Conservation (phyloP, 352 stramenopile genomes). For the Phytophthora pluvialis region DNA sequence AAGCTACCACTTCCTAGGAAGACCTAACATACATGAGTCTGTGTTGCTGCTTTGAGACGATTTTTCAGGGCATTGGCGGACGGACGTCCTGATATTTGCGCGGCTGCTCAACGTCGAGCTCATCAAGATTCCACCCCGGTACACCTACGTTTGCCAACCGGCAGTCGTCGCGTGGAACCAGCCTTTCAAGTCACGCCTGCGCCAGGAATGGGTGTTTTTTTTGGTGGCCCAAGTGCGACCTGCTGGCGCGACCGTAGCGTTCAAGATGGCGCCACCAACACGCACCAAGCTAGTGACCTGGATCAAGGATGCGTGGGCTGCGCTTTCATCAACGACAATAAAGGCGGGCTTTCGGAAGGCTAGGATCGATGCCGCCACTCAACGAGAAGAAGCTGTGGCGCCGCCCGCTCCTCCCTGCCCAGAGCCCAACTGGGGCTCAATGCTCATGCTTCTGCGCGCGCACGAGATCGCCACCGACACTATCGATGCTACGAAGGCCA, state of each 20-base stretch:
- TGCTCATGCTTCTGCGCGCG: neutral
- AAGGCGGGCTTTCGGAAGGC: neutral
- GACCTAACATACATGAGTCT: slow-evolving; percentile 6
- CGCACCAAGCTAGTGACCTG: neutral
- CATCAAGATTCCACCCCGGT: neutral
- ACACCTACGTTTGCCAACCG: slow-evolving; percentile 5
- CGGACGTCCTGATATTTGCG: slow-evolving; percentile 6
- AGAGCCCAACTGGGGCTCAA: neutral
- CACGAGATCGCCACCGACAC: neutral
- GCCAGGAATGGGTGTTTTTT: neutral
- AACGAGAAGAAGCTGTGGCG: too few species aligned
- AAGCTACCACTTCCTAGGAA: slow-evolving; percentile 15
- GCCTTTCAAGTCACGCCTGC: slow-evolving; percentile 6
- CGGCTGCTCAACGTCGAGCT: slow-evolving; percentile 8
- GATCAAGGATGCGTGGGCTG: slow-evolving; percentile 1
- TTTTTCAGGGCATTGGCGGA: slow-evolving; percentile 10
- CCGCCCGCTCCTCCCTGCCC: neutral
- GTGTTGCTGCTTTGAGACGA: slow-evolving; percentile 9
- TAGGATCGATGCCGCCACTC: neutral
- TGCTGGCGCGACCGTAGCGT: neutral
- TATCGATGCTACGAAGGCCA: neutral
- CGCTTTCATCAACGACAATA: neutral
- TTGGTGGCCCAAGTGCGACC: neutral
- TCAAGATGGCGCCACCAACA: slow-evolving; percentile 7
- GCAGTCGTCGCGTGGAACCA: neutral